Percentiles rank a stretch among this genome's conserved stretches.
phyloP scores from a whole-genome alignment of 768 basidiomycete species.

The Mycena galopus region DNA sequence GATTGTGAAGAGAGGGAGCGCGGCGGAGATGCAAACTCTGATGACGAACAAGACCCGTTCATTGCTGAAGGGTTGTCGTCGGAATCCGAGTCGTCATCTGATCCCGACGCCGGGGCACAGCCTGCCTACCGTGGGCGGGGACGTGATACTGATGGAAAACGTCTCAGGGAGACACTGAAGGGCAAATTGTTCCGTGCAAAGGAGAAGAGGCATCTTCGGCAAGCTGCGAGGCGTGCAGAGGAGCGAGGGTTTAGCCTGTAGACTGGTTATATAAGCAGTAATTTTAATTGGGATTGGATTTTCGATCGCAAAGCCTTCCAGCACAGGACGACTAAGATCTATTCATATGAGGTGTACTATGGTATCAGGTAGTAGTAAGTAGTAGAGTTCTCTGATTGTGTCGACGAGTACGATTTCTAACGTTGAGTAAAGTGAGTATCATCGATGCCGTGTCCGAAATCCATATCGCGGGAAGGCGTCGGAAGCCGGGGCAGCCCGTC shows the following conservation, averaged over 20 bases:
- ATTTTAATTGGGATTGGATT: not conserved
- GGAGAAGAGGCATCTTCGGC: not conserved
- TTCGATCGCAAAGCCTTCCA: not conserved
- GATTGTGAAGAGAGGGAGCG: conserved; percentile 37
- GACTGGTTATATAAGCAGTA: not conserved
- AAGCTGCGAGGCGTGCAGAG: not conserved
- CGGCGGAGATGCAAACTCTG: not conserved
- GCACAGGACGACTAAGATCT: not conserved
- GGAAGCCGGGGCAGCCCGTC: not conserved
- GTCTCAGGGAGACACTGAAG: not conserved
- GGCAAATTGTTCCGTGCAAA: not conserved
- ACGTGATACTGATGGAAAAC: not conserved
- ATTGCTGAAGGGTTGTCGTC: conserved; percentile 9
- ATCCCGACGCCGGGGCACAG: not conserved
- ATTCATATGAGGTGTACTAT: not conserved
- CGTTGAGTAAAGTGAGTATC: not conserved
- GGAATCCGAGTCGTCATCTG: not conserved
- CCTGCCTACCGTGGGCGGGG: not conserved
- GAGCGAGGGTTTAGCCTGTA: not conserved
- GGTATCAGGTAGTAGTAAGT: not conserved
- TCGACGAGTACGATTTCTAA: not conserved
- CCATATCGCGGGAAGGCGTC: not conserved
- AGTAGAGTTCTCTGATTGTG: not conserved
- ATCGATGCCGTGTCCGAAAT: not conserved
- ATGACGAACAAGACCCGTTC: not conserved